Evolutionary conservation across 805 yeast species (phyloP).

Genomic region (Brettanomyces sp.): DNA sequence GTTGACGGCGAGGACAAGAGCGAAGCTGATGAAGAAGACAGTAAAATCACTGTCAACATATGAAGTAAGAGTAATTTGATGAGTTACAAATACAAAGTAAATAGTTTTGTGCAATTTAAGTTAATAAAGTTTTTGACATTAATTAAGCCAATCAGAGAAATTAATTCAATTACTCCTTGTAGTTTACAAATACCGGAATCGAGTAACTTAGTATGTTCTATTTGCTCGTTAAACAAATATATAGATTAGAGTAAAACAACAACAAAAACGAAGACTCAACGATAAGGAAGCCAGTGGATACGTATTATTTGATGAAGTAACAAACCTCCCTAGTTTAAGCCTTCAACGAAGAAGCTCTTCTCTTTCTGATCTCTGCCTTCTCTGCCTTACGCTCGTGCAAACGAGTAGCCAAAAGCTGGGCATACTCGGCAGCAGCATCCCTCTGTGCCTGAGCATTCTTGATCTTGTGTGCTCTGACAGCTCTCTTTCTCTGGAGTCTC

Average conservation of each 20-base stretch:
- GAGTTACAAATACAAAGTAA: not conserved
- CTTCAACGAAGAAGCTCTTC: slow-evolving; percentile 99
- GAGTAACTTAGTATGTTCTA: not conserved
- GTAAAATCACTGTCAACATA: slow-evolving; percentile 8
- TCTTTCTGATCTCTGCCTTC: slow-evolving; percentile 97
- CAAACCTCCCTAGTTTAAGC: slow-evolving; percentile 36
- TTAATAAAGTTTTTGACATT: not conserved
- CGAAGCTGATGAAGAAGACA: slow-evolving; percentile 2
- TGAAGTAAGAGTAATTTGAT: not conserved
- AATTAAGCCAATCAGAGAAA: too few relatives aligned
- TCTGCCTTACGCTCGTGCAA: slow-evolving; percentile 97
- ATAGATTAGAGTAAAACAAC: slow-evolving; percentile 3
- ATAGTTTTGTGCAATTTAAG: not conserved
- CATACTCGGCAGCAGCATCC: slow-evolving; percentile 99
- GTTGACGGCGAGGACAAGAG: slow-evolving; percentile 3
- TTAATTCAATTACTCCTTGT: too few relatives aligned
- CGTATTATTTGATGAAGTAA: not conserved
- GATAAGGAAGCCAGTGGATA: not conserved
- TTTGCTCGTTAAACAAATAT: slow-evolving; percentile 1
- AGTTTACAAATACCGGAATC: too few relatives aligned
- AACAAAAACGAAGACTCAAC: not conserved
- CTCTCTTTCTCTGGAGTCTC: slow-evolving; percentile 98
- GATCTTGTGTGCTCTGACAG: slow-evolving; percentile 85
- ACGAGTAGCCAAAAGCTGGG: slow-evolving; percentile 96
- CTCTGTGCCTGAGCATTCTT: slow-evolving; percentile 97